A percentile compares a stretch with the other conserved stretches of the same genome.
These are phyloP conservation scores for Diplodia seriata DNA, from an alignment of 2,329 filamentous ascomycete genomes.

Conservation along the genomic window DNA sequence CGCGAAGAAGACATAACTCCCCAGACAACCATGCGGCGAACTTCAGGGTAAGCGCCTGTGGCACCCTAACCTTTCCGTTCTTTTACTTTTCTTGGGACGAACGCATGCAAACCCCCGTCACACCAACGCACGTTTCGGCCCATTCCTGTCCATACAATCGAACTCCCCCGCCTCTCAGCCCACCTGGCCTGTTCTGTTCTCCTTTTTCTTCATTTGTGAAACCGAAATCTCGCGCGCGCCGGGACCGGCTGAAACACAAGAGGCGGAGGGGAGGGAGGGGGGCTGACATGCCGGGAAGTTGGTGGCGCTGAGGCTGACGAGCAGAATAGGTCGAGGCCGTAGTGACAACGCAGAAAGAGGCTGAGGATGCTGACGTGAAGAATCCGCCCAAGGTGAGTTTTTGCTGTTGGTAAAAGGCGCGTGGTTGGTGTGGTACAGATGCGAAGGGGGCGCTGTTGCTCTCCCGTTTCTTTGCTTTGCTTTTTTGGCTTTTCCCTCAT, in stretches of 20 bases:
- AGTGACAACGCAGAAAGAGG: constrained; percentile 47
- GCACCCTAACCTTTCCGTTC: not conserved
- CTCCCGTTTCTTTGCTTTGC: not conserved
- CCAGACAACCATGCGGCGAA: too few species aligned
- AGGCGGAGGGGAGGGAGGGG: not conserved
- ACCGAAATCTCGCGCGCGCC: not conserved
- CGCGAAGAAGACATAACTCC: too few species aligned
- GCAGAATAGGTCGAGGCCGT: constrained; percentile 47
- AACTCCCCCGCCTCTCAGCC: not conserved
- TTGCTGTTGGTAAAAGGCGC: not conserved
- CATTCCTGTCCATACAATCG: not conserved
- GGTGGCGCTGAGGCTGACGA: not conserved
- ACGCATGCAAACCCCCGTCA: not conserved
- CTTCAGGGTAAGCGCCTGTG: constrained; percentile 1
- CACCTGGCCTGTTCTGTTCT: not conserved
- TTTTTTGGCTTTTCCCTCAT: not conserved
- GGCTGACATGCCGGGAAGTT: constrained; percentile 16
- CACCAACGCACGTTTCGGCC: not conserved
- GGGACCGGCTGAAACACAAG: constrained; percentile 3
- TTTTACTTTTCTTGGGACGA: not conserved
- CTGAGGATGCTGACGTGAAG: constrained; percentile 48
- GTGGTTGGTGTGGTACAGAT: constrained; percentile 26
- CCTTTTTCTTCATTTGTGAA: constrained; percentile 8
- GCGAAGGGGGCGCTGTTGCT: not conserved
- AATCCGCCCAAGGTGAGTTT: constrained; percentile 51